phyloP scores from a whole-genome alignment of 148 eudicot genomes.

The Chenopodium formosanum region DNA sequence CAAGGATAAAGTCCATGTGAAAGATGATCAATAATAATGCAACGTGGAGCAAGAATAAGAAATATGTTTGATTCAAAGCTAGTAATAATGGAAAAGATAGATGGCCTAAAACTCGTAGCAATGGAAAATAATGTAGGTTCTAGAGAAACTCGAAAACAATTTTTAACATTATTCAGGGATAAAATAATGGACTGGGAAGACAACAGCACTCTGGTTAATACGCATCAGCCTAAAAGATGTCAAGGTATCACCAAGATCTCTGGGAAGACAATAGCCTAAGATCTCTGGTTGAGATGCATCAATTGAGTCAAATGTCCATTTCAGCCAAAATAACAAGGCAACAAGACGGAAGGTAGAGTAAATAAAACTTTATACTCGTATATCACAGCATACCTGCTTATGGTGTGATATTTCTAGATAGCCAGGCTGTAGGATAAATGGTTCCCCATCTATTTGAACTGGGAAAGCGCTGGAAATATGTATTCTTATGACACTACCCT shows the following conservation, averaged over 20 bases:
- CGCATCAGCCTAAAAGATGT: background rate
- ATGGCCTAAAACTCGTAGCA: background rate
- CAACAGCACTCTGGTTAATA: background rate
- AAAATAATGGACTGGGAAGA: background rate
- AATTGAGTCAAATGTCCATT: background rate
- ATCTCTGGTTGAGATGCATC: background rate
- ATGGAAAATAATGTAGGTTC: background rate
- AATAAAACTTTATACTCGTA: too few relatives aligned
- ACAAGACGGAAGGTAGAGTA: background rate
- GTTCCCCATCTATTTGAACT: constrained; percentile 87
- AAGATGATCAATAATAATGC: background rate
- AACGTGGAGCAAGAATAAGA: background rate
- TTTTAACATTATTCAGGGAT: background rate
- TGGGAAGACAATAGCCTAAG: background rate
- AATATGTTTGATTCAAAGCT: background rate
- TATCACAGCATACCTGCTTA: constrained; percentile 51
- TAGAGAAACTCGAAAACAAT: background rate
- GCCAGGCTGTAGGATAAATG: constrained; percentile 79
- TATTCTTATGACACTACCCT: constrained; percentile 55
- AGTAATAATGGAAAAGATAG: background rate
- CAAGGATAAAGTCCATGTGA: background rate
- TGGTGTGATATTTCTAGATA: constrained; percentile 74
- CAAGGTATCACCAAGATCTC: background rate
- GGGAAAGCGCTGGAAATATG: constrained; percentile 71
- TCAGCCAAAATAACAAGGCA: background rate